These are phyloP conservation scores for Penicillium olsonii DNA, from an alignment of 2,329 filamentous ascomycete species.

Conservation along the genomic window DNA sequence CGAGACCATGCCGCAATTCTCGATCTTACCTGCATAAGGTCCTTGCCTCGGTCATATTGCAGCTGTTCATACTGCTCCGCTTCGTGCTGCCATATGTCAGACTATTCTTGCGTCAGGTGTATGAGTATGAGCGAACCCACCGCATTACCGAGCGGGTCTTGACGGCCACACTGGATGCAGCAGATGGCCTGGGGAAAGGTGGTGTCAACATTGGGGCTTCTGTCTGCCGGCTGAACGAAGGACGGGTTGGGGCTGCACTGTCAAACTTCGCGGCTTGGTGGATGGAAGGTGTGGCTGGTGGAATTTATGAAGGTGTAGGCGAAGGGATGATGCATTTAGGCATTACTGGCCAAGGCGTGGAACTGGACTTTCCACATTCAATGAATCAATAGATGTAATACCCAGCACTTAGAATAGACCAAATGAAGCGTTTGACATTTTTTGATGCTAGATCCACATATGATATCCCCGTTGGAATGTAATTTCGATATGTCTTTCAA, in stretches of 20 bases:
- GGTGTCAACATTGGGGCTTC: slow-evolving; percentile 56
- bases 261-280: slow-evolving; percentile 62
- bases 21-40: slow-evolving; percentile 60
- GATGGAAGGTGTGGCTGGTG: slow-evolving; percentile 64
- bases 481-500: too few relatives aligned
- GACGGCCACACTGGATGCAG: slow-evolving; percentile 53
- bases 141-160: slow-evolving; percentile 63
- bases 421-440: too few relatives aligned
- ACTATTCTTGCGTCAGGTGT: slow-evolving; percentile 55
- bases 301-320: slow-evolving; percentile 64
- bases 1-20: not conserved
- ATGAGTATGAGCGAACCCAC: slow-evolving; percentile 66
- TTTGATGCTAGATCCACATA: too few relatives aligned
- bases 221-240: slow-evolving; percentile 64
- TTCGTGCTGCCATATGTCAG: slow-evolving; percentile 64
- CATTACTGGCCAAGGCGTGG: slow-evolving; percentile 19
- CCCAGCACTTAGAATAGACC: not conserved
- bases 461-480: too few relatives aligned
- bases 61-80: slow-evolving; percentile 61
- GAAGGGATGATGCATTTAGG: slow-evolving; percentile 55
- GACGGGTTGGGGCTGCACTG: slow-evolving; percentile 62
- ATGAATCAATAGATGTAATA: slow-evolving; percentile 2
- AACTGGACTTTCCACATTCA: slow-evolving; percentile 16
- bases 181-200: slow-evolving; percentile 56
- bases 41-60: slow-evolving; percentile 59